Evolutionary conservation across 768 basidiomycete species (phyloP).

Genomic region (Mycena vulgaris): DNA sequence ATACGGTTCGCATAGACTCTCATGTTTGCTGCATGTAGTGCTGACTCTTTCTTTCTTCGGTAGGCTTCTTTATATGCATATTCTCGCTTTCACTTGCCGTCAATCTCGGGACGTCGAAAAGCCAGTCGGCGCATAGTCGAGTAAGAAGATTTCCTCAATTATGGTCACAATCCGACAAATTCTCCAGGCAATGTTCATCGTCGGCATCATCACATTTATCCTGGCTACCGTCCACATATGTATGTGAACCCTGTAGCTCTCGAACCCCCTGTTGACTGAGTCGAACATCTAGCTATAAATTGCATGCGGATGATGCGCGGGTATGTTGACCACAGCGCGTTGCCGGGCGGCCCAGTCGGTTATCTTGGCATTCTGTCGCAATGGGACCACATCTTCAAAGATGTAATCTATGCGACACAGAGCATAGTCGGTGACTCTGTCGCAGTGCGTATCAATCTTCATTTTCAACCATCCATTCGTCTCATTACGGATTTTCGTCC

Average conservation of each 20-base stretch:
- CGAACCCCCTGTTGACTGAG: not conserved
- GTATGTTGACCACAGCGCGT: conserved; percentile 25
- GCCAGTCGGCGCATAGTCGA: conserved; percentile 19
- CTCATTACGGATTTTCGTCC: not conserved
- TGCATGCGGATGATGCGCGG: conserved; percentile 27
- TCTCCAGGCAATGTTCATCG: conserved; percentile 17
- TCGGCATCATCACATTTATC: conserved; percentile 15
- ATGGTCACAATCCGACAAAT: not conserved
- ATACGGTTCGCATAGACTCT: conserved; percentile 2
- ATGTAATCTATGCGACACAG: conserved; percentile 29
- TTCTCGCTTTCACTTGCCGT: conserved; percentile 8
- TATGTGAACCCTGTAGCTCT: not conserved
- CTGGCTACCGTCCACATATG: conserved; percentile 16
- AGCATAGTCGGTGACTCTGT: conserved; percentile 27
- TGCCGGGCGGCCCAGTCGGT: conserved; percentile 28
- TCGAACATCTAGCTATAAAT: conserved; percentile 23
- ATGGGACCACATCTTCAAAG: conserved; percentile 34
- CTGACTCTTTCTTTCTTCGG: not conserved
- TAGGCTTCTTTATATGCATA: conserved; percentile 19
- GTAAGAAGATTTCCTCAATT: not conserved
- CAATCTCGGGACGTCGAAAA: conserved; percentile 10
- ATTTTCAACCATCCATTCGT: too few relatives aligned
- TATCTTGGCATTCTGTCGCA: conserved; percentile 29
- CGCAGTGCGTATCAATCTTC: conserved; percentile 11
- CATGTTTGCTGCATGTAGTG: too few relatives aligned